Evolutionary conservation across 1,284 basidiomycete genomes (phyloP).

Genomic region (Heimioporus punctisporus): DNA sequence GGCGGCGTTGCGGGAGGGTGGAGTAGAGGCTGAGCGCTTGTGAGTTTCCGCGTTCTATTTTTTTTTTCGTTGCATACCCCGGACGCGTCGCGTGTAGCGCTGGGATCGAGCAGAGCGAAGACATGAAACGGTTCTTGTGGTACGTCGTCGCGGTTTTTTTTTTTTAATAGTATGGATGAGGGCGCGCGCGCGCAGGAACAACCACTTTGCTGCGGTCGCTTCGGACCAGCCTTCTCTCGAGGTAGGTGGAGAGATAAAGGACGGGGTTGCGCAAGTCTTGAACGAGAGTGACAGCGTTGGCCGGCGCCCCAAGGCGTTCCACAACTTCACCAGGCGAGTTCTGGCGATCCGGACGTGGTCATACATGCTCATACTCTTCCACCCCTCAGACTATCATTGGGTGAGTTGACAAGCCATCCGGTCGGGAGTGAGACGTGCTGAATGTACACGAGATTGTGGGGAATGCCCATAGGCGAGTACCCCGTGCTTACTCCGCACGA

Average conservation of each 20-base stretch:
- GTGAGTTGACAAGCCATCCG: slow-evolving; percentile 36
- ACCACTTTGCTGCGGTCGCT: slow-evolving; percentile 76
- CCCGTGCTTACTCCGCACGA: not conserved
- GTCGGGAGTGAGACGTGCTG: not conserved
- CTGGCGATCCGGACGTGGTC: slow-evolving; percentile 41
- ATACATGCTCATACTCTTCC: too few species aligned
- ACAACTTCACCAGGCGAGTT: slow-evolving; percentile 58
- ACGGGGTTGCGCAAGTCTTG: not conserved
- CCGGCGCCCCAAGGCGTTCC: slow-evolving; percentile 46
- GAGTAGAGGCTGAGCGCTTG: slow-evolving; percentile 48
- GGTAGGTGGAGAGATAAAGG: slow-evolving; percentile 38
- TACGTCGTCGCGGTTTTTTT: slow-evolving; percentile 24
- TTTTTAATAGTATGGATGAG: slow-evolving; percentile 48
- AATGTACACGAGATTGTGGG: slow-evolving; percentile 52
- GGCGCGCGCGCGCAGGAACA: slow-evolving; percentile 55
- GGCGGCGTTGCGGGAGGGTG: slow-evolving; percentile 42
- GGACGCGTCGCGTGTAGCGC: too few species aligned
- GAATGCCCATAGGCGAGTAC: slow-evolving; percentile 65
- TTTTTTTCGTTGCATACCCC: too few species aligned
- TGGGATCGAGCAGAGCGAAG: slow-evolving; percentile 68
- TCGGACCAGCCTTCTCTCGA: slow-evolving; percentile 71
- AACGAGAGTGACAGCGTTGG: slow-evolving; percentile 47
- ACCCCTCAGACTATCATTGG: slow-evolving; percentile 62
- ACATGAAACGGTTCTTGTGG: slow-evolving; percentile 77
- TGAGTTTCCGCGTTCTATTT: slow-evolving; percentile 30